Evolutionary conservation across 2,329 filamentous ascomycete species (phyloP), one percentile per base, ranked within the genome.

Genomic region (Seiridium unicorne): DNA sequence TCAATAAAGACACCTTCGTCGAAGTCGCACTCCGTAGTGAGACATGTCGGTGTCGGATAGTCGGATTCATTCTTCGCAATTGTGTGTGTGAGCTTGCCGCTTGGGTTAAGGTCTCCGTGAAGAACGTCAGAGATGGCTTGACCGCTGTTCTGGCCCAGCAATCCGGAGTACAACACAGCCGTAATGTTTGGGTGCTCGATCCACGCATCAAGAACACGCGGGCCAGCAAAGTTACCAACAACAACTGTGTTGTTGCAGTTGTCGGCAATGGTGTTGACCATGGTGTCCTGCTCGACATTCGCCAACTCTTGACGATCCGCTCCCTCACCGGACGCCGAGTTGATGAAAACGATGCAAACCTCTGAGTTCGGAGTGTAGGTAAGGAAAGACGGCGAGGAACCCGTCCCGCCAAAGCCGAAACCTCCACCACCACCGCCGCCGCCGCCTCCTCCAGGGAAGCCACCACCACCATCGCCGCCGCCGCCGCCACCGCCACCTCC

Each of bases 91-190:
- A 57, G 42, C 13, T 36, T 36, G 18, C 83, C 87, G 48, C 79
- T 81, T 2, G 86, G 86, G 69, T 85, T 86, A 61, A 82, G 78
- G 59, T 79, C 80, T 47, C 87, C 86, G 67, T 86, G 89, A 11
- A 90, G 79, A 13, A 89, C 74, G 65, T 87, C 85, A 4, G 82
- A 82, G 44, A 89, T 79, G 3, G 84, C 76, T 62, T 86, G 84
- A 13, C 87, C 87, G 26, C 79, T 82, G 65, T 89, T 81, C 67
- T 89, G 80, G 11, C 87, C 86, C 0, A 85, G 84, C 44, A 87
- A 75, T 68, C 84, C 82, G 10, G 84, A 84, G 65, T 80, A 86
- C n/a, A 89, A 68, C 57, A 89, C 48, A 34, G 59, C 63, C 55
- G 63, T 82, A 34, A 84, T 86, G 7, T 83, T 86, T 34, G 89